Conservation (phyloP, 768 basidiomycete species). For the Amanita pseudoporphyria region DNA sequence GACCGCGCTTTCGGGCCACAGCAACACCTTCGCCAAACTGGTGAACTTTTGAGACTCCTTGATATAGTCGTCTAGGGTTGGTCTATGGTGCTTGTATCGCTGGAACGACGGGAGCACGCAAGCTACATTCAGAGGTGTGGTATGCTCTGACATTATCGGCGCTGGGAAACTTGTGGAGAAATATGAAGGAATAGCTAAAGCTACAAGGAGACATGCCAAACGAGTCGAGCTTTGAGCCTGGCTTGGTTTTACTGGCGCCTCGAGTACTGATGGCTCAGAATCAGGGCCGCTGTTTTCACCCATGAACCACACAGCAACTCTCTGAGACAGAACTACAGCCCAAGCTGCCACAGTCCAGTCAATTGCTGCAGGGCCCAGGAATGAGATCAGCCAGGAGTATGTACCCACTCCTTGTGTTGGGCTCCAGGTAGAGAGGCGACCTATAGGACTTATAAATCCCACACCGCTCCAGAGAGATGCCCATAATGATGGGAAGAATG, state of each 20-base stretch:
- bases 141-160: conserved; percentile 24
- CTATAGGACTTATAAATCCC: conserved; percentile 53
- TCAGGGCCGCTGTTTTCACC: conserved; percentile 20
- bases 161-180: conserved; percentile 29
- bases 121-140: conserved; percentile 54
- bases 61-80: conserved; percentile 53
- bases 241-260: conserved; percentile 4
- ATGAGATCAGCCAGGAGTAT: conserved; percentile 57
- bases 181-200: conserved; percentile 50
- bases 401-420: conserved; percentile 41
- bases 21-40: conserved; percentile 39
- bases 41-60: conserved; percentile 39
- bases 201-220: conserved; percentile 30
- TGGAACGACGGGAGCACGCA: conserved; percentile 53
- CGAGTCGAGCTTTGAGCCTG: background rate
- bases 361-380: conserved; percentile 47
- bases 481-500: conserved; percentile 66
- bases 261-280: conserved; percentile 1
- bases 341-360: conserved; percentile 75
- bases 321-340: conserved; percentile 56
- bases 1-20: conserved; percentile 82
- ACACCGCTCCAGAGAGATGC: conserved; percentile 46
- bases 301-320: conserved; percentile 49
- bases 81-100: conserved; percentile 28
- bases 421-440: conserved; percentile 65